Evolutionary conservation across 352 stramenopile species (phyloP).

Genomic region (Globisporangium parvum): DNA sequence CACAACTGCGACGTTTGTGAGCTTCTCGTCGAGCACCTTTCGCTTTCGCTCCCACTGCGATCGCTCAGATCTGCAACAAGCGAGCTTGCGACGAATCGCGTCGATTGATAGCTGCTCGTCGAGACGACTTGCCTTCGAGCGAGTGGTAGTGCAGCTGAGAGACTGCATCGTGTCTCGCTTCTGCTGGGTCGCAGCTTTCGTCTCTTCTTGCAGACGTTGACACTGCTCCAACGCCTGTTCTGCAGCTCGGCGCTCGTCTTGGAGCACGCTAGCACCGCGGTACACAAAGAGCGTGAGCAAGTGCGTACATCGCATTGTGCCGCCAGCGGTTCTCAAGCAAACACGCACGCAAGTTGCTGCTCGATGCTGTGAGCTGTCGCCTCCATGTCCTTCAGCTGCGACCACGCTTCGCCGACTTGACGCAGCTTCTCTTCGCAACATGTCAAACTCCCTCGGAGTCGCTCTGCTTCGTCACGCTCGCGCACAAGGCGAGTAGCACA

Average conservation of each 20-base stretch:
- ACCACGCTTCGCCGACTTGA: background rate
- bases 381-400: background rate
- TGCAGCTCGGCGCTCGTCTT: background rate
- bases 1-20: background rate
- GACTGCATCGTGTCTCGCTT: background rate
- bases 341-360: background rate
- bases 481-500: background rate
- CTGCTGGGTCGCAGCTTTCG: background rate
- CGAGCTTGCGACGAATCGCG: background rate
- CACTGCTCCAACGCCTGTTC: background rate
- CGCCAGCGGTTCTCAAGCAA: background rate
- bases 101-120: background rate
- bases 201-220: background rate
- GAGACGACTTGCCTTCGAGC: background rate
- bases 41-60: background rate
- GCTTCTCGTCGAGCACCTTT: constrained; percentile 7
- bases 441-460: background rate
- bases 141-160: background rate
- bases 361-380: background rate
- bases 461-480: background rate
- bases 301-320: background rate
- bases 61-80: background rate
- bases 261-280: background rate
- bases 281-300: background rate
- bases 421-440: background rate